These are phyloP conservation scores for Alternaria ventricosa DNA, from an alignment of 2,329 filamentous ascomycete genomes.

Conservation along the genomic window DNA sequence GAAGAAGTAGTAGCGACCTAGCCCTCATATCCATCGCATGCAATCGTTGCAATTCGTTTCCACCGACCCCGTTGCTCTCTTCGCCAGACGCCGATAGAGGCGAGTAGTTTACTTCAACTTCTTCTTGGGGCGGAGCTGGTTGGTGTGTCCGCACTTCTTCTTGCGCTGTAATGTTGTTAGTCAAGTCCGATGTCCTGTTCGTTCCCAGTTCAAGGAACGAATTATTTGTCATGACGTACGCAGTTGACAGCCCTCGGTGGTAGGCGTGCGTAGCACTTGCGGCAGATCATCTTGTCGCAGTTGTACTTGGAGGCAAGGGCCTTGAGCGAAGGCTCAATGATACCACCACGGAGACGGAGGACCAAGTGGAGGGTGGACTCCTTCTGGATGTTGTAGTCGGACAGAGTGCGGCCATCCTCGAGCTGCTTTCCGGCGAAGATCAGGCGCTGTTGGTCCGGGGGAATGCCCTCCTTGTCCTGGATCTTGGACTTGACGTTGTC, in stretches of 20 bases:
- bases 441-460: slow-evolving; percentile 96
- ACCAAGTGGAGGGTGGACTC: slow-evolving; percentile 98
- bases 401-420: slow-evolving; percentile 95
- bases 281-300: slow-evolving; percentile 99
- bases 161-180: slow-evolving; percentile 59
- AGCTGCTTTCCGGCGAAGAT: slow-evolving; percentile 99
- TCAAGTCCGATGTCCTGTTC: background rate
- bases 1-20: slow-evolving; percentile 29
- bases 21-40: slow-evolving; percentile 37
- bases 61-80: slow-evolving; percentile 28
- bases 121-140: slow-evolving; percentile 99
- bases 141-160: slow-evolving; percentile 99
- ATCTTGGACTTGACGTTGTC: slow-evolving; percentile 99
- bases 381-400: slow-evolving; percentile 99
- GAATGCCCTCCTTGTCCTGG: slow-evolving; percentile 99
- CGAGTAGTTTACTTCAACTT: slow-evolving; percentile 85
- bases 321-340: slow-evolving; percentile 97
- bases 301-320: slow-evolving; percentile 99
- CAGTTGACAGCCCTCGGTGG: slow-evolving; percentile 99
- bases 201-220: background rate
- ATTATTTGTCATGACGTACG: slow-evolving; percentile 44
- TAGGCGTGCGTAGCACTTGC: slow-evolving; percentile 98
- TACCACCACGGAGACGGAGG: slow-evolving; percentile 98
- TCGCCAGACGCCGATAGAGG: slow-evolving; percentile 44
- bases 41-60: slow-evolving; percentile 42